Base-by-base conservation (phyloP, 2,329 filamentous ascomycete genomes). In the Aspergillus japonicus region DNA sequence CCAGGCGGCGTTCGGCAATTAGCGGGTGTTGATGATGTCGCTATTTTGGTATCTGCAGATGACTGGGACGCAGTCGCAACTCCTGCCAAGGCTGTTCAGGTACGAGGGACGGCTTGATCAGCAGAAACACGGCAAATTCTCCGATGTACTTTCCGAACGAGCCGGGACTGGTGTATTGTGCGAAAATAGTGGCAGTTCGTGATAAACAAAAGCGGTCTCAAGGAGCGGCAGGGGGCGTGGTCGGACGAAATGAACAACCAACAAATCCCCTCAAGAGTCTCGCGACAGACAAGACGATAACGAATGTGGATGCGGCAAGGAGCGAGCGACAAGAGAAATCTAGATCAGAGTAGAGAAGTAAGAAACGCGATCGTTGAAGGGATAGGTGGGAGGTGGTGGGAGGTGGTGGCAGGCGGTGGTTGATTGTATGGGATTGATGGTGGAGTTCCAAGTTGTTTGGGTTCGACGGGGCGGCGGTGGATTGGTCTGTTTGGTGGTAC, bases 211-310 rank as follows among this genome's bases (percentile, higher is more conserved):
- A 56, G 58, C 35, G 57, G 26, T 50, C 53, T 62, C 54, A 72
- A 71, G 64, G 69, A 71, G 69, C 62, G 69, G 67, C 68, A 65
- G 64, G 66, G 64, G 60, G 47, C 44, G 62, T 57, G 60, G 58
- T 62, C 57, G 57, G 16, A 57, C 59, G 50, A 54, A 53, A 56
- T 19, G 44, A 54, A 54, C 47, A 58, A 60, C 61, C 62, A 64
- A 62, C 61, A 57, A 50, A 51, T 55, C 54, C 60, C 64, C 62
- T 62, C 47, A 59, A 56, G 39, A 33, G 31, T 29, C 26, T 52
- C 42, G 39, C 56, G 54, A 55, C 48, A 59, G 57, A 50, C 53
- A 61, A 53, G 42, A 51, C 53, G 52, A 56, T 68, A 72, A 68
- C 66, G 70, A 72, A 61, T 58, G 70, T 68, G 31, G 50, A 50